Conservation (phyloP, 305 asterid species). For the Stenogyne calaminthoides region DNA sequence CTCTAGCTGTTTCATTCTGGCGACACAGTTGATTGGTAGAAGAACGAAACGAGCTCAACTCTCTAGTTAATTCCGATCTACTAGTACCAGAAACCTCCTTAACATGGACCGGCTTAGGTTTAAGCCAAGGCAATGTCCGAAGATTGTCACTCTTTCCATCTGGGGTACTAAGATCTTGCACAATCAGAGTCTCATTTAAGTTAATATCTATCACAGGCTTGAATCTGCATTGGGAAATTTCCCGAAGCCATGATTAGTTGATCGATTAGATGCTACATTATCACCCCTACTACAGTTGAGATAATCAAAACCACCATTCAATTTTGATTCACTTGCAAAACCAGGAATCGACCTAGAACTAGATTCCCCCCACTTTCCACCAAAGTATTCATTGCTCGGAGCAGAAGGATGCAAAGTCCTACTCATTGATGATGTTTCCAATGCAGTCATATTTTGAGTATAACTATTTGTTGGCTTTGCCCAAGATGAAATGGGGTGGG, state of each 20-base stretch:
- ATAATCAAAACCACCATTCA: constrained; percentile 47
- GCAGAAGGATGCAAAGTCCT: constrained; percentile 44
- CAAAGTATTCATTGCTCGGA: constrained; percentile 41
- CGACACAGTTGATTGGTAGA: constrained; percentile 31
- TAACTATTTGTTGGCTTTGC: constrained; percentile 50
- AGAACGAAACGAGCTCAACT: constrained; percentile 32
- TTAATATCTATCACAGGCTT: constrained; percentile 60
- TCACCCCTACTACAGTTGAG: constrained; percentile 42
- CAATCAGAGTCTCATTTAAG: constrained; percentile 46
- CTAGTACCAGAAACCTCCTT: constrained; percentile 35
- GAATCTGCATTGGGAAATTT: constrained; percentile 32
- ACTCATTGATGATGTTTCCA: constrained; percentile 44
- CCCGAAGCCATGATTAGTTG: constrained; percentile 40
- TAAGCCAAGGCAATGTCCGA: constrained; percentile 77
- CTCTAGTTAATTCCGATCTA: constrained; percentile 27
- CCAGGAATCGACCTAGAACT: constrained; percentile 46
- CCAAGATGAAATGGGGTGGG: constrained; percentile 61
- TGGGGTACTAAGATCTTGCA: constrained; percentile 42
- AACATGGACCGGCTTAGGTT: constrained; percentile 39
- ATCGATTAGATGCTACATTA: constrained; percentile 33
- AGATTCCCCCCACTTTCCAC: constrained; percentile 48
- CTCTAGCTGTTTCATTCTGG: constrained; percentile 40
- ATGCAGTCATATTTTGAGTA: constrained; percentile 47
- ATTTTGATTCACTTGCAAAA: constrained; percentile 34
- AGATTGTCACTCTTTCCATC: constrained; percentile 41